phyloP scores from a whole-genome alignment of 352 stramenopile species.

The Elongisporangium undulatum region DNA sequence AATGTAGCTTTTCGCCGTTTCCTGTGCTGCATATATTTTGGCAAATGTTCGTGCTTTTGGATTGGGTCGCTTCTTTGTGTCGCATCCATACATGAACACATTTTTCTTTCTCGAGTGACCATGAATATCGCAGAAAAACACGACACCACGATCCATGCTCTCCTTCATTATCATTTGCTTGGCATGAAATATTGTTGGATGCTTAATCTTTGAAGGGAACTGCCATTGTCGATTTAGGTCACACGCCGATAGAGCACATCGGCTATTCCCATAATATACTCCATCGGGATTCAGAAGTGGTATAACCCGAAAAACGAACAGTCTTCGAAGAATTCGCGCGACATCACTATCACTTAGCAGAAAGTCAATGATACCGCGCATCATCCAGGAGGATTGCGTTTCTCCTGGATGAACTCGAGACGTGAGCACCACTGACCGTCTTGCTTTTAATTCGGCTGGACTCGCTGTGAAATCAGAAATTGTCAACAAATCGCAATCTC shows the following conservation, averaged over 20 bases:
- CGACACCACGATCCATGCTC: conserved; percentile 43
- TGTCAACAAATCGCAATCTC: conserved; percentile 67
- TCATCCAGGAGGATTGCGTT: conserved; percentile 91
- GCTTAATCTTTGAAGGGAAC: conserved; percentile 43
- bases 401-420: conserved; percentile 90
- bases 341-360: conserved; percentile 54
- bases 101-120: conserved; percentile 93
- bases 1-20: conserved; percentile 61
- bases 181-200: conserved; percentile 88
- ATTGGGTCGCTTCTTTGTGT: conserved; percentile 86
- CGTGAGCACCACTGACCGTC: conserved; percentile 71
- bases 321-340: conserved; percentile 65
- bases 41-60: conserved; percentile 67
- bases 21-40: conserved; percentile 59
- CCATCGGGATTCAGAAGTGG: conserved; percentile 94
- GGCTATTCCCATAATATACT: conserved; percentile 91
- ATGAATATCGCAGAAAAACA: conserved; percentile 90
- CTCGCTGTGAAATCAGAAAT: conserved; percentile 49
- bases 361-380: conserved; percentile 91
- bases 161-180: conserved; percentile 81
- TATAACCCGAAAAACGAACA: conserved; percentile 92
- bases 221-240: conserved; percentile 91
- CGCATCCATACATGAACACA: conserved; percentile 94
- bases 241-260: conserved; percentile 73
- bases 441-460: conserved; percentile 21